A percentile compares a stretch with the other conserved stretches of the same genome.
phyloP scores from a whole-genome alignment of 208 protist genomes.

The Trypanosoma scelopori region DNA sequence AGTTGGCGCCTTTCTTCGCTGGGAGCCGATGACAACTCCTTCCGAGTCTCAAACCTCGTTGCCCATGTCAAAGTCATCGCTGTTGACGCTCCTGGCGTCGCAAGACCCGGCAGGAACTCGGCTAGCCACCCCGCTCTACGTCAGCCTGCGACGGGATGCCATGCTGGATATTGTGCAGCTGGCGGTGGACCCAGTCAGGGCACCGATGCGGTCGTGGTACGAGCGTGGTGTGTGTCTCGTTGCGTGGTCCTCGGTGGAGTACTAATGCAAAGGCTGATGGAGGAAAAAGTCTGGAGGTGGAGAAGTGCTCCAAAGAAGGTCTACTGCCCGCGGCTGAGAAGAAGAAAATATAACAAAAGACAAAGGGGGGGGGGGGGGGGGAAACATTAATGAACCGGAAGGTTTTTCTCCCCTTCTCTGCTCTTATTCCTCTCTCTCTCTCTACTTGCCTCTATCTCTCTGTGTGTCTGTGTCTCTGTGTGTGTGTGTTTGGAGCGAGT shows the following conservation, averaged over 20 bases:
- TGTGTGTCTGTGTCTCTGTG: background rate
- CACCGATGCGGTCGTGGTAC: conserved; percentile 62
- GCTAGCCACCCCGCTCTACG: conserved; percentile 83
- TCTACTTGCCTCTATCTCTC: background rate
- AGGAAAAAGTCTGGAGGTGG: background rate
- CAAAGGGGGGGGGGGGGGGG: too few relatives aligned
- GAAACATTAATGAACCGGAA: too few relatives aligned
- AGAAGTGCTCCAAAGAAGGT: background rate
- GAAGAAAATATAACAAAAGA: background rate
- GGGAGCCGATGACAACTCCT: conserved; percentile 21
- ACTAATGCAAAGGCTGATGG: background rate
- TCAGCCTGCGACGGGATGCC: conserved; percentile 57
- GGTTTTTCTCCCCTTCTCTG: too few relatives aligned
- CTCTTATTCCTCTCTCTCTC: conserved; percentile 26
- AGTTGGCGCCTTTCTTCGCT: conserved; percentile 46
- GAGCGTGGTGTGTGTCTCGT: conserved; percentile 81
- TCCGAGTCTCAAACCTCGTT: background rate
- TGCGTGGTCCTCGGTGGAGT: conserved; percentile 58
- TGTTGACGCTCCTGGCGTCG: conserved; percentile 27
- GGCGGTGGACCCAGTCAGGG: conserved; percentile 23
- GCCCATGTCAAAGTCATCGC: conserved; percentile 25
- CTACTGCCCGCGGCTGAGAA: background rate
- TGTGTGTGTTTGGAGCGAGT: background rate
- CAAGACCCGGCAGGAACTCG: conserved; percentile 26
- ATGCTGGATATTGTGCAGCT: conserved; percentile 82